Evolutionary conservation across 148 eudicot species (phyloP).

Genomic region (Rhododendron williamsianum): DNA sequence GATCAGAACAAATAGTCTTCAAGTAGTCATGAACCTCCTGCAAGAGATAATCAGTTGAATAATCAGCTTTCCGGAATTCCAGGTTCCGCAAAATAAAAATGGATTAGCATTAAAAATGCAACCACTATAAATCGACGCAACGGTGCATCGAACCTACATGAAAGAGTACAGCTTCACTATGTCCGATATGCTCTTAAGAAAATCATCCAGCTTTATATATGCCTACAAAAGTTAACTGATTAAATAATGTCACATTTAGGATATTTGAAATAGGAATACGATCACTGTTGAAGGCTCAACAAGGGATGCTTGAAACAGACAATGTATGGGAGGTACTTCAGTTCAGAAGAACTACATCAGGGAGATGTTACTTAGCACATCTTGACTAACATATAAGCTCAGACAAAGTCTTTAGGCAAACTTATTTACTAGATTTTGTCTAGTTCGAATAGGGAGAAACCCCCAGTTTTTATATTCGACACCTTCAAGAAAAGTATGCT

Average conservation of each 20-base stretch:
- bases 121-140: background rate
- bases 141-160: background rate
- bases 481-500: no score
- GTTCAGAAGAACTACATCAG: no score
- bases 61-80: background rate
- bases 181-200: background rate
- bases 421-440: no score
- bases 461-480: no score
- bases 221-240: background rate
- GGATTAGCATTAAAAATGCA: background rate
- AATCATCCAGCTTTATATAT: background rate
- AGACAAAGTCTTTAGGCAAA: no score
- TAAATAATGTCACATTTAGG: background rate
- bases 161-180: background rate
- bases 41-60: background rate
- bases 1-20: conserved; percentile 73
- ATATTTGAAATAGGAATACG: background rate
- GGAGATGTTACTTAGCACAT: no score
- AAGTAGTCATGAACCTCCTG: conserved; percentile 97
- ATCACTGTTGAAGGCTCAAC: background rate
- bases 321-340: no score
- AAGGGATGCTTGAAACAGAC: no score
- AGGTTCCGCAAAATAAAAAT: background rate
- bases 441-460: no score
- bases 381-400: no score